phyloP scores from a whole-genome alignment of 371 early-diverging fungal genomes.

The Globomyces sp. region DNA sequence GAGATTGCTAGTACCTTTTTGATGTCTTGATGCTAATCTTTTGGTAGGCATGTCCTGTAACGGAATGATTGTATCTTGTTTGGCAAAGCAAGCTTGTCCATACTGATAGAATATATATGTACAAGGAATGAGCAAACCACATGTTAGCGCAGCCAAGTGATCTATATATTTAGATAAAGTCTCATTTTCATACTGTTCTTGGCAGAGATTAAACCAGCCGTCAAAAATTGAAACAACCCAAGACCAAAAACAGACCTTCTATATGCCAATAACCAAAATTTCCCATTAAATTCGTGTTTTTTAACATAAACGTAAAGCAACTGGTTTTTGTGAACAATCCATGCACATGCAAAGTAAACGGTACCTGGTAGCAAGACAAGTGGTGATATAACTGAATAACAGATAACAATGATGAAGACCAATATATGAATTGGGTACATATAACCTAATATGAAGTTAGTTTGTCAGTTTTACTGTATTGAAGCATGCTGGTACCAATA shows the following conservation, averaged over 20 bases:
- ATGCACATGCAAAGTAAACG: slow-evolving; percentile 39
- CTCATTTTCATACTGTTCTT: slow-evolving; percentile 2
- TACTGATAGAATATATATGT: too few species aligned
- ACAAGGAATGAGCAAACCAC: too few species aligned
- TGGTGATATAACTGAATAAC: slow-evolving; percentile 44
- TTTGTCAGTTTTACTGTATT: not conserved
- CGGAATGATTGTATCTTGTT: too few species aligned
- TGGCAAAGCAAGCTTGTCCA: too few species aligned
- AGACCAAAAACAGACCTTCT: slow-evolving; percentile 29
- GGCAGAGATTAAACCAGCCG: slow-evolving; percentile 36
- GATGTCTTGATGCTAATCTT: too few species aligned
- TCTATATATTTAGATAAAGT: too few species aligned
- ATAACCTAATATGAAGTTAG: not conserved
- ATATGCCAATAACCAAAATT: slow-evolving; percentile 39
- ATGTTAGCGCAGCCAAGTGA: too few species aligned
- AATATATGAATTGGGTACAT: slow-evolving; percentile 44
- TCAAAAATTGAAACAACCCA: slow-evolving; percentile 29
- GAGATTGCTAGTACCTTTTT: too few species aligned
- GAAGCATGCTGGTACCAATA: not conserved
- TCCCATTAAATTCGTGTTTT: slow-evolving; percentile 43
- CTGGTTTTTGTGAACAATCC: slow-evolving; percentile 43
- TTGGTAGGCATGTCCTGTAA: too few species aligned
- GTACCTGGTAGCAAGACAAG: slow-evolving; percentile 43
- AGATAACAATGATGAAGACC: slow-evolving; percentile 39
- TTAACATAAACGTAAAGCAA: slow-evolving; percentile 48